Percentiles rank a stretch among this genome's conserved stretches.
These are phyloP conservation scores for Solanum gracilifrons DNA, from an alignment of 257 asterid species.

Conservation along the genomic window DNA sequence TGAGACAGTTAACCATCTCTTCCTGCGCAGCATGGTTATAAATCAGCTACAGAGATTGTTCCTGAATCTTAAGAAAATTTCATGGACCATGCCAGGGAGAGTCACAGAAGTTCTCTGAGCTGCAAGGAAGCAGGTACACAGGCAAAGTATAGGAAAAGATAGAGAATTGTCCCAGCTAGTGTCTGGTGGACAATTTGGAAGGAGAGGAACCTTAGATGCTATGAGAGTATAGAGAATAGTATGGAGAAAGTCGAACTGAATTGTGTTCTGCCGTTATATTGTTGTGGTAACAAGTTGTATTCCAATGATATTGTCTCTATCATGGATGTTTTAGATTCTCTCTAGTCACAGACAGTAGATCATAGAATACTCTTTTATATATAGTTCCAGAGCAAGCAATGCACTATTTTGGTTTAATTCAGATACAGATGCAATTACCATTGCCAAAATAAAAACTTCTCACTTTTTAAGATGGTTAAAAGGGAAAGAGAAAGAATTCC, in stretches of 20 bases:
- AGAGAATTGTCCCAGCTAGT: not conserved
- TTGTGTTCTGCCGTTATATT: not conserved
- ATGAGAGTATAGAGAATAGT: not conserved
- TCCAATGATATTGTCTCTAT: not conserved
- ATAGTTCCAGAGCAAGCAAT: not conserved
- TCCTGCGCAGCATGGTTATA: not conserved
- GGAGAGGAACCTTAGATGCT: not conserved
- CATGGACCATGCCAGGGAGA: not conserved
- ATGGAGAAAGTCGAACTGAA: not conserved
- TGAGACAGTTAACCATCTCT: not conserved
- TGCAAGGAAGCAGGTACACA: not conserved
- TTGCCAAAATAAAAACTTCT: not conserved
- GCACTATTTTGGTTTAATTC: not conserved
- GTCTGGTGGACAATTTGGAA: not conserved
- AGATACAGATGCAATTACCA: not conserved
- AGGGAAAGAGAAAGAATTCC: not conserved
- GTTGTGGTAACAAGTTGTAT: not conserved
- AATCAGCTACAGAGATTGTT: not conserved
- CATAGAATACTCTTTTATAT: not conserved
- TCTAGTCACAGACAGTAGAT: not conserved
- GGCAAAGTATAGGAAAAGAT: not conserved
- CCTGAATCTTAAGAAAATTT: not conserved
- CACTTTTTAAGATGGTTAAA: not conserved
- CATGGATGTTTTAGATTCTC: not conserved
- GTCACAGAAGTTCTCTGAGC: not conserved